phyloP scores from a whole-genome alignment of 495 filamentous ascomycete genomes.

The Penicillium maclennaniae region DNA sequence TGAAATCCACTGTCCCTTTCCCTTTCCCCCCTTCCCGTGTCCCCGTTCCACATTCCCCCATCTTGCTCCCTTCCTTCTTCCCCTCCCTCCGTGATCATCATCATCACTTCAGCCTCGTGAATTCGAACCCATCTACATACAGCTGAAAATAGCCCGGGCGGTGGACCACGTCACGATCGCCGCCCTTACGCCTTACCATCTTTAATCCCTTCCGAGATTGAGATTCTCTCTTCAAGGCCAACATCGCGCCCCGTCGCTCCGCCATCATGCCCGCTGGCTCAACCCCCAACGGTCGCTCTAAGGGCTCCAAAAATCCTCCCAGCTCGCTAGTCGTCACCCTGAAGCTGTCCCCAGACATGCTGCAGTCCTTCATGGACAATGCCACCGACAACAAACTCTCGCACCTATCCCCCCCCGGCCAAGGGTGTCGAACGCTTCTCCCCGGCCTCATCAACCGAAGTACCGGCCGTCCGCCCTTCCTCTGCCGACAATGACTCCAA shows the following conservation, averaged over 20 bases:
- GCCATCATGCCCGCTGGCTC: slow-evolving; percentile 32
- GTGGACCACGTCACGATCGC: slow-evolving; percentile 23
- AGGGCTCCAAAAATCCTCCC: slow-evolving; percentile 29
- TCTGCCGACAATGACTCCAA: slow-evolving; percentile 52
- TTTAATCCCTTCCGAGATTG: slow-evolving; percentile 2
- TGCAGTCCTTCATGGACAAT: slow-evolving; percentile 44
- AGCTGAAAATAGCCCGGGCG: slow-evolving; percentile 9
- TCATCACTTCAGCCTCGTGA: slow-evolving; percentile 16
- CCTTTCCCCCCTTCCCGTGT: slow-evolving; percentile 25
- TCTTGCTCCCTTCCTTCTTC: slow-evolving; percentile 15
- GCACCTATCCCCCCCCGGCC: slow-evolving; percentile 29
- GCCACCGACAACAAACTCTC: slow-evolving; percentile 20
- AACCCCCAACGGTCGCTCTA: slow-evolving; percentile 36
- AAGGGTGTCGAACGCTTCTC: slow-evolving; percentile 46
- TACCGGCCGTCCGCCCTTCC: slow-evolving; percentile 50
- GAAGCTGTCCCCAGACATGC: slow-evolving; percentile 45
- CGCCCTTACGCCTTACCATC: slow-evolving; percentile 7
- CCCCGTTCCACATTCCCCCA: slow-evolving; percentile 19
- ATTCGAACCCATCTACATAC: neutral
- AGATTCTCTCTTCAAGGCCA: neutral
- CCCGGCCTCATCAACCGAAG: slow-evolving; percentile 46
- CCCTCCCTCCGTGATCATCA: slow-evolving; percentile 4
- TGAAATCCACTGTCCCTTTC: slow-evolving; percentile 21
- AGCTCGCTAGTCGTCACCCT: slow-evolving; percentile 49
- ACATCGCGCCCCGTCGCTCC: slow-evolving; percentile 14